phyloP scores from a whole-genome alignment of 2,329 filamentous ascomycete species.

The Leptosphaerulina australis region DNA sequence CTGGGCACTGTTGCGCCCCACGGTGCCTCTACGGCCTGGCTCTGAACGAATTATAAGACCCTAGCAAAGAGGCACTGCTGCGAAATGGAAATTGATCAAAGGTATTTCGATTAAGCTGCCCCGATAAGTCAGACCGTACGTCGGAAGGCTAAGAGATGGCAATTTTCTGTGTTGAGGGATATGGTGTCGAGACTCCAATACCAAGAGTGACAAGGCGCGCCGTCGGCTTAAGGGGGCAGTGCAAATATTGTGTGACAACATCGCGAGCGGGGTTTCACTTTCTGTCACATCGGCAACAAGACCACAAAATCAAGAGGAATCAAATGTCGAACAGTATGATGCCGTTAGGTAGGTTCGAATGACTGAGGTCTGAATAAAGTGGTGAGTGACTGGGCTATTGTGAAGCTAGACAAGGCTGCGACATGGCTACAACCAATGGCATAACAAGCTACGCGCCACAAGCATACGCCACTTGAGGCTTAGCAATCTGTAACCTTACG shows the following conservation, averaged over 20 bases:
- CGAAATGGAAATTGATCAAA: background rate
- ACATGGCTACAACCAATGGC: background rate
- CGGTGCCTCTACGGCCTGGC: background rate
- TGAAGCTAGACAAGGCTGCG: background rate
- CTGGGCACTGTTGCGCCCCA: constrained; percentile 14
- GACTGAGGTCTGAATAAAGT: background rate
- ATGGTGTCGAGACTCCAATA: background rate
- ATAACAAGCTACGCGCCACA: background rate
- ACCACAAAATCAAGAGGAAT: background rate
- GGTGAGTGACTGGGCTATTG: background rate
- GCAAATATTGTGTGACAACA: constrained; percentile 15
- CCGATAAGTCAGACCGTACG: background rate
- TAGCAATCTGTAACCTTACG: too few species aligned
- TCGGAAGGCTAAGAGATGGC: background rate
- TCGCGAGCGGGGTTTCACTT: background rate
- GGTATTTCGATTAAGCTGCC: background rate
- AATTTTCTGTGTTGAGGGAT: background rate
- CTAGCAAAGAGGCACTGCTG: background rate
- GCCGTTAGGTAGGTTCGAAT: too few species aligned
- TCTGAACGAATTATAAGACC: background rate
- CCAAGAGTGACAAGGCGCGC: constrained; percentile 13
- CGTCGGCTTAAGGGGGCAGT: constrained; percentile 15
- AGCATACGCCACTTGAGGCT: background rate
- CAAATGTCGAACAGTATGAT: too few species aligned
- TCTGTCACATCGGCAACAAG: background rate